Evolutionary conservation across 768 basidiomycete genomes (phyloP).

Genomic region (Omphalotus guepiniiformis): DNA sequence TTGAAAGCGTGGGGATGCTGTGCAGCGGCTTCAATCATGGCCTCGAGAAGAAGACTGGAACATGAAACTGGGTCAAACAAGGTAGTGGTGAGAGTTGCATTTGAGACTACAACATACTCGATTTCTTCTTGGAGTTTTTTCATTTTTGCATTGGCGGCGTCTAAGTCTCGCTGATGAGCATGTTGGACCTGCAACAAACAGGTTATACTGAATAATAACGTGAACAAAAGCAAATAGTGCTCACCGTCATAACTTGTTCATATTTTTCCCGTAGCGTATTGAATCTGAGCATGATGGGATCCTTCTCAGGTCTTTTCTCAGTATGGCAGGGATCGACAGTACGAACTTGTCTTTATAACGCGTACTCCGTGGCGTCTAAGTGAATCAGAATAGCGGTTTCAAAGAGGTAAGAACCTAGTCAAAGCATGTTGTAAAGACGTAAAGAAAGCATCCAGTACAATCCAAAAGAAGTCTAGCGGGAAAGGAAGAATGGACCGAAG

Average conservation of each 20-base stretch:
- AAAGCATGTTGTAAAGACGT: background rate
- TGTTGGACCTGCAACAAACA: conserved; percentile 32
- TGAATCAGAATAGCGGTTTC: no score
- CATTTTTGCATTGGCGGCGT: conserved; percentile 33
- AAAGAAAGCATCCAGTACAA: no score
- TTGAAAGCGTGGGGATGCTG: conserved; percentile 3
- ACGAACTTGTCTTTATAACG: conserved; percentile 8
- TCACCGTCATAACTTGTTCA: conserved; percentile 37
- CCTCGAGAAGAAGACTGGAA: conserved; percentile 7
- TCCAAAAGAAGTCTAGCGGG: no score
- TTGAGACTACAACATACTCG: conserved; percentile 32
- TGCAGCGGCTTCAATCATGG: conserved; percentile 3
- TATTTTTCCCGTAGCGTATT: conserved; percentile 42
- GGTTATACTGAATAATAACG: background rate
- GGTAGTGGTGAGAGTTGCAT: background rate
- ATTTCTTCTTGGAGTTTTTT: conserved; percentile 47
- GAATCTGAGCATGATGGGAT: conserved; percentile 29
- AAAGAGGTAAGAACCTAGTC: background rate
- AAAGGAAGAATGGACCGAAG: background rate
- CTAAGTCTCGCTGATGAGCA: conserved; percentile 33
- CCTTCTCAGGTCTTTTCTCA: background rate
- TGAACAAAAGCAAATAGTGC: conserved; percentile 15
- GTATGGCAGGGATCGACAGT: background rate
- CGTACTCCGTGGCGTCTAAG: background rate
- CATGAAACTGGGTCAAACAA: background rate